Evolutionary conservation across 2,329 filamentous ascomycete genomes (phyloP).

Genomic region (Immersiporthe knoxdaviesiana): DNA sequence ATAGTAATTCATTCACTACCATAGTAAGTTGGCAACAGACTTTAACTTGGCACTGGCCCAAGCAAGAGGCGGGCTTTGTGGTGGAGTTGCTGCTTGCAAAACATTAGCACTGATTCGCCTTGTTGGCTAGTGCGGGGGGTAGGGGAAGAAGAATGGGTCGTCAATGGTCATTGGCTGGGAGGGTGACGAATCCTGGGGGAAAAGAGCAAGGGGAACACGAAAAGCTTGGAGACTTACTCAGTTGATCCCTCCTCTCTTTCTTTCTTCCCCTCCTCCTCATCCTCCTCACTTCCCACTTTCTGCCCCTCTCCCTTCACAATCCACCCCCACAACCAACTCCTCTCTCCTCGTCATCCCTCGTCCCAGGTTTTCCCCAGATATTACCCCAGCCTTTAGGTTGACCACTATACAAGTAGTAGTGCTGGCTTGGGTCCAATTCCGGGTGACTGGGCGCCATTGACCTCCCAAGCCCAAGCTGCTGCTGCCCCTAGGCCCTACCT

Average conservation of each 20-base stretch:
- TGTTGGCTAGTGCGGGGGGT: conserved; percentile 24
- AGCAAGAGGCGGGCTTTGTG: background rate
- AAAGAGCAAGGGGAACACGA: background rate
- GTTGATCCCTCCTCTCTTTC: no score
- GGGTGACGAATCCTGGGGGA: conserved; percentile 2
- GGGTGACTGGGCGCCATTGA: background rate
- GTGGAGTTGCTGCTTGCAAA: conserved; percentile 17
- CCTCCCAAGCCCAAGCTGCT: no score
- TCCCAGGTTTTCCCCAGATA: conserved; percentile 20
- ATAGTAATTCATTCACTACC: background rate
- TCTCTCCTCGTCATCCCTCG: background rate
- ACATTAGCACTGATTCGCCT: conserved; percentile 23
- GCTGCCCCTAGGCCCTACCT: background rate
- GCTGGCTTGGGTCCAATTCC: background rate
- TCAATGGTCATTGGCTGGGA: conserved; percentile 20
- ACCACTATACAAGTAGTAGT: background rate
- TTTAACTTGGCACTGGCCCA: background rate
- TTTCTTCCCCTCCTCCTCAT: background rate
- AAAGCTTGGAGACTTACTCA: conserved; percentile 11
- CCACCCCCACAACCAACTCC: background rate
- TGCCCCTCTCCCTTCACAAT: background rate
- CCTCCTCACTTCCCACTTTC: no score
- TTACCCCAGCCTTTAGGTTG: background rate
- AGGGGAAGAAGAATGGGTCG: background rate
- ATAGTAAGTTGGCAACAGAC: no score